These are phyloP conservation scores for Pythium coloratum DNA, from an alignment of 352 stramenopile genomes.

Conservation along the genomic window DNA sequence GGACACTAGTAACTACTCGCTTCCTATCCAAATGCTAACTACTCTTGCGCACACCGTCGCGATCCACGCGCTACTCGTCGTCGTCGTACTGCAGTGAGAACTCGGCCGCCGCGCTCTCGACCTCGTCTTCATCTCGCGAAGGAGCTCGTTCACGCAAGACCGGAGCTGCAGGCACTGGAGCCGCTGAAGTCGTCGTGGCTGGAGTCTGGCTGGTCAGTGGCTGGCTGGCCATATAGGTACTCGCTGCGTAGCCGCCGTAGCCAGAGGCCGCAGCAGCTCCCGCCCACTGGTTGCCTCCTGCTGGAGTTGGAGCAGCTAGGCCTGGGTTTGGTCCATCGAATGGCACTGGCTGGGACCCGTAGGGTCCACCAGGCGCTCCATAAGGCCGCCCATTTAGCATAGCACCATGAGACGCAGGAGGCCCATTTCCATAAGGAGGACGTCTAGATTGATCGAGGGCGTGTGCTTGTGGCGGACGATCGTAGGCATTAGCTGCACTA, in stretches of 20 bases:
- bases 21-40: background rate
- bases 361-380: background rate
- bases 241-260: slow-evolving; percentile 15
- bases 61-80: slow-evolving; percentile 42
- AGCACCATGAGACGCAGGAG: slow-evolving; percentile 28
- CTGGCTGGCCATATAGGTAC: background rate
- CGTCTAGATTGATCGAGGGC: slow-evolving; percentile 48
- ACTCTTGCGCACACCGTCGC: background rate
- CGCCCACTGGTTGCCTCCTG: slow-evolving; percentile 14
- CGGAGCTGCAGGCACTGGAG: background rate
- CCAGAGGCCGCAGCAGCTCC: slow-evolving; percentile 15
- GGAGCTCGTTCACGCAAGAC: slow-evolving; percentile 16
- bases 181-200: background rate
- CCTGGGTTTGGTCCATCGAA: slow-evolving; percentile 44
- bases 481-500: slow-evolving; percentile 29
- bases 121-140: slow-evolving; percentile 61
- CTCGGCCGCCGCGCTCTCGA: slow-evolving; percentile 49
- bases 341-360: background rate
- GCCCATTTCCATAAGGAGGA: slow-evolving; percentile 41
- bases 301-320: slow-evolving; percentile 30
- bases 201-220: background rate
- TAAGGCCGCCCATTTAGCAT: slow-evolving; percentile 56
- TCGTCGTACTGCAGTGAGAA: slow-evolving; percentile 83
- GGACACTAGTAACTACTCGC: background rate
- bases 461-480: slow-evolving; percentile 16